Evolutionary conservation across 192 early-diverging fungal species (phyloP).

Genomic region (Gryganskiella cystojenkinii): DNA sequence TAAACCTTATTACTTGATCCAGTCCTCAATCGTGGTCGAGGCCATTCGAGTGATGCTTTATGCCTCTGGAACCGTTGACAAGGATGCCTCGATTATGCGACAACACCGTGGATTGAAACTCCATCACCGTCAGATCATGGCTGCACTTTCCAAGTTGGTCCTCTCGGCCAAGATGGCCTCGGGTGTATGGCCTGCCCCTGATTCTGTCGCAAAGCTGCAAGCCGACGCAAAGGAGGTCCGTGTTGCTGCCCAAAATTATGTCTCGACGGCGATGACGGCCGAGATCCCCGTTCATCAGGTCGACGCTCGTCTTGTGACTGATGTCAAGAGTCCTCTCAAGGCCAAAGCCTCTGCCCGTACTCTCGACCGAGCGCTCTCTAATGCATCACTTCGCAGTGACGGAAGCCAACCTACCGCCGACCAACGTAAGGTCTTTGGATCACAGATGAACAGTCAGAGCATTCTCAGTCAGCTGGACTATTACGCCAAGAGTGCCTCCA

Average conservation of each 20-base stretch:
- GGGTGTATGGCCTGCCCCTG: slow-evolving; percentile 90
- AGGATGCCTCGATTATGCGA: slow-evolving; percentile 72
- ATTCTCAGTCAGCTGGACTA: slow-evolving; percentile 52
- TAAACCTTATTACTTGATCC: slow-evolving; percentile 73
- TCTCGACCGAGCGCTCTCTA: slow-evolving; percentile 45
- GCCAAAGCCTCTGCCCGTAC: slow-evolving; percentile 36
- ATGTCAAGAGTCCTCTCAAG: slow-evolving; percentile 41
- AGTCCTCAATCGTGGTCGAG: slow-evolving; percentile 70
- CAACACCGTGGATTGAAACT: slow-evolving; percentile 71
- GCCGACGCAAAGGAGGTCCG: slow-evolving; percentile 80
- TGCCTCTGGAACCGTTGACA: slow-evolving; percentile 79
- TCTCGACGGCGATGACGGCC: slow-evolving; percentile 30
- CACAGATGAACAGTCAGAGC: slow-evolving; percentile 41
- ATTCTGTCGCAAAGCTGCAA: slow-evolving; percentile 78
- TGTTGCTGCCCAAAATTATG: slow-evolving; percentile 77
- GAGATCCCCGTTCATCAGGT: slow-evolving; percentile 47
- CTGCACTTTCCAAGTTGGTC: slow-evolving; percentile 83
- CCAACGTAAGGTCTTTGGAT: slow-evolving; percentile 39
- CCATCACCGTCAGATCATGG: slow-evolving; percentile 82
- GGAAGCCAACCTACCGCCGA: slow-evolving; percentile 5
- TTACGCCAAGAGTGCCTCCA: slow-evolving; percentile 47
- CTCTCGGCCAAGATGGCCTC: slow-evolving; percentile 85
- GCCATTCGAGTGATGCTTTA: slow-evolving; percentile 89
- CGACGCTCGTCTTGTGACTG: slow-evolving; percentile 43
- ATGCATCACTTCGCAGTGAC: slow-evolving; percentile 27